Conservation (phyloP, 805 yeast genomes). For the Maudiozyma pseudohumilis region DNA sequence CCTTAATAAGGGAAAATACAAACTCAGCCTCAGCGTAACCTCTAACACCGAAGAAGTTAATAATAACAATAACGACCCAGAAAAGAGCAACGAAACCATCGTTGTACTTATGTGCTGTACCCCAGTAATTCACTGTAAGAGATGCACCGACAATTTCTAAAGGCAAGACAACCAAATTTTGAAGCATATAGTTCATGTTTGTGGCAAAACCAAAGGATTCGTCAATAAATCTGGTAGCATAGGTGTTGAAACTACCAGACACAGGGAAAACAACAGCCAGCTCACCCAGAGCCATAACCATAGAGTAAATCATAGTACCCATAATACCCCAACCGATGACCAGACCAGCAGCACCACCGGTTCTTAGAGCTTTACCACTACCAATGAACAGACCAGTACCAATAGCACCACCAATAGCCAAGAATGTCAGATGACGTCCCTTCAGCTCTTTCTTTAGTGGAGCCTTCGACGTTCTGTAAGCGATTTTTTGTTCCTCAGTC, state of each 20-base stretch:
- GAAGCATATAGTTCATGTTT: slow-evolving; percentile 48
- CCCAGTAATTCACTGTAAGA: slow-evolving; percentile 45
- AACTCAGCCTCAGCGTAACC: slow-evolving; percentile 50
- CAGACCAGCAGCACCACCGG: slow-evolving; percentile 61
- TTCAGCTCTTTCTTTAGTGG: slow-evolving; percentile 49
- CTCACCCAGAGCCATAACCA: slow-evolving; percentile 56
- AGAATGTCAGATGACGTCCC: slow-evolving; percentile 50
- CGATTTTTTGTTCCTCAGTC: slow-evolving; percentile 38
- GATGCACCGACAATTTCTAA: slow-evolving; percentile 46
- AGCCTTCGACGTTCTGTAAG: slow-evolving; percentile 38
- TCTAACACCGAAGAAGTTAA: slow-evolving; percentile 45
- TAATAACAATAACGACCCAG: slow-evolving; percentile 37
- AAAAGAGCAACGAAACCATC: slow-evolving; percentile 43
- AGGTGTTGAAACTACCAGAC: slow-evolving; percentile 56
- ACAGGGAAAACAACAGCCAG: slow-evolving; percentile 52
- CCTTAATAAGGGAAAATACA: slow-evolving; percentile 37
- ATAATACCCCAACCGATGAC: slow-evolving; percentile 44
- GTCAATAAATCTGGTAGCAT: slow-evolving; percentile 49
- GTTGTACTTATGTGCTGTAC: slow-evolving; percentile 35
- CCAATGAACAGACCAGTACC: slow-evolving; percentile 74
- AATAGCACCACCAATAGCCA: slow-evolving; percentile 62
- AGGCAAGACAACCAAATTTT: slow-evolving; percentile 44
- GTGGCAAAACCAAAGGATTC: slow-evolving; percentile 54
- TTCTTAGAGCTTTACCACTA: slow-evolving; percentile 49
- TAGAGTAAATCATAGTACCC: slow-evolving; percentile 46